These are phyloP conservation scores for Ambrosiella xylebori DNA, from an alignment of 2,329 filamentous ascomycete species.

Conservation along the genomic window DNA sequence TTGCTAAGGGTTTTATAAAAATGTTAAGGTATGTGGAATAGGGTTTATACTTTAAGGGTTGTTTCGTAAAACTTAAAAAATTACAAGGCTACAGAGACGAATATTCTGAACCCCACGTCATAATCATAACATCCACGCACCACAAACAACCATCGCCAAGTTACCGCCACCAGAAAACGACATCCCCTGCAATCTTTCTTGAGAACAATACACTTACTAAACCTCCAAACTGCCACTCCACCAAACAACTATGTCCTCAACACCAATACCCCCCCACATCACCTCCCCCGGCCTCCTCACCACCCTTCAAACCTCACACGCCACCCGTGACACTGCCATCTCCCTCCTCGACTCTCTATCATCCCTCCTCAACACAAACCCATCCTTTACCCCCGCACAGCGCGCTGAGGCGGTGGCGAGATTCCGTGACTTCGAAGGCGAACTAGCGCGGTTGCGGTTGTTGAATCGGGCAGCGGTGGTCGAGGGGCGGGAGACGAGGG, in stretches of 20 bases:
- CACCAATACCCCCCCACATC: conserved; percentile 16
- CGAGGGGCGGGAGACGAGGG: conserved; percentile 69
- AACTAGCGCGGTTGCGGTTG: conserved; percentile 63
- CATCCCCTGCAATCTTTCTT: too few relatives aligned
- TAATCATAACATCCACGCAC: too few relatives aligned
- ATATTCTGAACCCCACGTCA: too few relatives aligned
- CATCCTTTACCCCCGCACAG: conserved; percentile 18
- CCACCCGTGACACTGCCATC: conserved; percentile 56
- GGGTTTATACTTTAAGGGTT: too few relatives aligned
- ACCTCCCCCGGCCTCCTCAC: conserved; percentile 37
- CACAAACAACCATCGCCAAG: too few relatives aligned
- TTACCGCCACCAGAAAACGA: too few relatives aligned
- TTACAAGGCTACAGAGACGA: too few relatives aligned
- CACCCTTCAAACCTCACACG: conserved; percentile 54
- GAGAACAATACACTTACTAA: too few relatives aligned
- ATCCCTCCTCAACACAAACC: conserved; percentile 19
- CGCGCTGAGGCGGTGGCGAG: not conserved
- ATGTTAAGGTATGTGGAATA: too few relatives aligned
- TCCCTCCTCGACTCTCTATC: conserved; percentile 40
- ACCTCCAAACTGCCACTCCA: not conserved
- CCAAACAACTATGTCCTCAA: conserved; percentile 21
- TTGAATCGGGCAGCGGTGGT: conserved; percentile 71
- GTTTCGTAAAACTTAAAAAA: too few relatives aligned
- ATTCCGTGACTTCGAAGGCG: conserved; percentile 27
- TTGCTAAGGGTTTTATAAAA: too few relatives aligned